These are phyloP conservation scores for Neckera pumila DNA, from an alignment of 225 moss, liverwort and hornwort species.

Conservation along the genomic window DNA sequence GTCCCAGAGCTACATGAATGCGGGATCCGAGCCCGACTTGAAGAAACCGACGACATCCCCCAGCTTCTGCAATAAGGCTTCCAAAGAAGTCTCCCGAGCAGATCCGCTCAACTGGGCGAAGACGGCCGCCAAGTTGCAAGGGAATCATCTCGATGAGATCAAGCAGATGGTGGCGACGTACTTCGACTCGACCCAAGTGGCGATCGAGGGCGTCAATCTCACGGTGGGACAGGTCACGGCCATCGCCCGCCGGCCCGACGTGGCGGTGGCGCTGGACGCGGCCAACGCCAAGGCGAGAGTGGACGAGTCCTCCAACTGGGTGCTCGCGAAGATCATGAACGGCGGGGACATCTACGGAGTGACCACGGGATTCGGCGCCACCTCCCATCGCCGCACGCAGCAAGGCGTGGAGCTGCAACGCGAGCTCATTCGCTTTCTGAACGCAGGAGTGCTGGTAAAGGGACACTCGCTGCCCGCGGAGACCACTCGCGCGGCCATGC, in stretches of 20 bases:
- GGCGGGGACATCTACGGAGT: background rate
- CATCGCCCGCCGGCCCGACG: background rate
- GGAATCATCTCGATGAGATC: background rate
- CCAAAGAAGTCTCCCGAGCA: background rate
- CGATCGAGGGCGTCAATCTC: background rate
- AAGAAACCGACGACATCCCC: background rate
- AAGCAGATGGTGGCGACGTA: background rate
- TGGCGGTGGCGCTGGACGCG: background rate
- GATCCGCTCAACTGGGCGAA: background rate
- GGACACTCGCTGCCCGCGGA: background rate
- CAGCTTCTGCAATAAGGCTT: background rate
- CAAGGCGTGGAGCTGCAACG: slow-evolving; percentile 1
- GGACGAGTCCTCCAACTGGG: slow-evolving; percentile 5
- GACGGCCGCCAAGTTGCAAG: background rate
- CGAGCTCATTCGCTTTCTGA: slow-evolving; percentile 26
- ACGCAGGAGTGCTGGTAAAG: slow-evolving; percentile 3
- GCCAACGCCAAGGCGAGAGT: slow-evolving; percentile 11
- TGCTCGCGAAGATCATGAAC: background rate
- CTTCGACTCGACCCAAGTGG: background rate
- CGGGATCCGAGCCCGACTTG: background rate
- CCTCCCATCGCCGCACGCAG: slow-evolving; percentile 12
- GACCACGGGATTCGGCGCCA: slow-evolving; percentile 10
- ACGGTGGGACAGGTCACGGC: no score
- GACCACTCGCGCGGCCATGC: slow-evolving; percentile 19
- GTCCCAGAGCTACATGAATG: background rate